A percentile compares a stretch with the other conserved stretches of the same genome.
phyloP scores from a whole-genome alignment of 305 asterid species.

The Fraxinus sp. region DNA sequence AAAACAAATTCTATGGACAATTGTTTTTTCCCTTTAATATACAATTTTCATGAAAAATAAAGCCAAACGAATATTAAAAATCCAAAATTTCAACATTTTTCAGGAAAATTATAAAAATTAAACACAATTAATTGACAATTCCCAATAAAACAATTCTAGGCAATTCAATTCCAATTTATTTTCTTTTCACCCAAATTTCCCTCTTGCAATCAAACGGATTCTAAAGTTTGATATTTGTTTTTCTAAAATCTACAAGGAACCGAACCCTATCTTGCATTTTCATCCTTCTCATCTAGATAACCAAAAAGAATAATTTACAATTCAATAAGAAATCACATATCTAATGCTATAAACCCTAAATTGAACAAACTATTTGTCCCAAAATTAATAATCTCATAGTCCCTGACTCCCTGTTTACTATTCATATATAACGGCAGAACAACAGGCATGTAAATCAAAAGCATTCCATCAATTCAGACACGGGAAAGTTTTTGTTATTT shows the following conservation, averaged over 20 bases:
- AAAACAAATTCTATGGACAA: too few species aligned
- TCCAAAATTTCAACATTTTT: too few species aligned
- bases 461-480: not conserved
- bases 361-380: not conserved
- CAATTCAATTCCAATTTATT: too few species aligned
- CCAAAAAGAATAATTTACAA: not conserved
- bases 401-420: not conserved
- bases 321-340: not conserved
- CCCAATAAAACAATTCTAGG: too few species aligned
- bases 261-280: not conserved
- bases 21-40: too few species aligned
- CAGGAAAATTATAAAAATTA: too few species aligned
- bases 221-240: not conserved
- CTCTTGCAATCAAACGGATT: not conserved
- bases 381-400: not conserved
- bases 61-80: too few species aligned
- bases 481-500: not conserved
- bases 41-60: too few species aligned
- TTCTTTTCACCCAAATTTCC: too few species aligned
- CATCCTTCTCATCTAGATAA: not conserved
- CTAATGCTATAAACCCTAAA: not conserved
- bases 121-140: too few species aligned
- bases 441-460: not conserved
- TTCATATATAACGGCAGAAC: not conserved
- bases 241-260: not conserved